A percentile compares a stretch with the other conserved stretches of the same genome.
Conservation (phyloP, 176 grass and related monocot species). For the Tuctoria greenei region DNA sequence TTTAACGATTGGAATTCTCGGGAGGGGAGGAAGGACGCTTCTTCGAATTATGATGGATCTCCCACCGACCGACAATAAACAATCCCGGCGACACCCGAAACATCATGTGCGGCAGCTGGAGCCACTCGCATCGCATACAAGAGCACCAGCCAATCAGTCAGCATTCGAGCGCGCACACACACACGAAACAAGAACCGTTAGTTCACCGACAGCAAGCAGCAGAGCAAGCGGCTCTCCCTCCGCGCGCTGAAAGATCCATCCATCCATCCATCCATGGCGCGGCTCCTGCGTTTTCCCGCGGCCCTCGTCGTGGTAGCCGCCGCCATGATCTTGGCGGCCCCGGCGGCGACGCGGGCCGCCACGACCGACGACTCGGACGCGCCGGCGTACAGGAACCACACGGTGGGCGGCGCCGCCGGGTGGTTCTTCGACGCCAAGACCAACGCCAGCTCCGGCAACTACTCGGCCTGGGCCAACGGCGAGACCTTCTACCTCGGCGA, state of each 20-base stretch:
- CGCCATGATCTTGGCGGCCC: background rate
- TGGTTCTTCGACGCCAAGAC: constrained; percentile 68
- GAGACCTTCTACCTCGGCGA: constrained; percentile 60
- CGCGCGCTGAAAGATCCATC: background rate
- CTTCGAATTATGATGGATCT: background rate
- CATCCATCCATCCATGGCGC: constrained; percentile 33
- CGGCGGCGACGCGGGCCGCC: constrained; percentile 5
- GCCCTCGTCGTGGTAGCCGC: background rate
- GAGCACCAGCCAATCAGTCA: background rate
- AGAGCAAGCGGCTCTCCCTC: background rate
- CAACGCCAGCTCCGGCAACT: constrained; percentile 60
- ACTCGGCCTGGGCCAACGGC: constrained; percentile 66
- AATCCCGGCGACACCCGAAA: background rate
- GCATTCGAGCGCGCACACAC: background rate
- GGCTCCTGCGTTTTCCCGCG: background rate
- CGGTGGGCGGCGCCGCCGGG: constrained; percentile 57
- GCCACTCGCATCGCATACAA: background rate
- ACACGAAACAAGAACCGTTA: background rate
- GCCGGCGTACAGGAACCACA: constrained; percentile 66
- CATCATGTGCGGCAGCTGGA: background rate
- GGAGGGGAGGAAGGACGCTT: background rate
- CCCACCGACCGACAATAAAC: background rate
- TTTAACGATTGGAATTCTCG: too few species aligned
- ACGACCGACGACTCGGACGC: background rate
- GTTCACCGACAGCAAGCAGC: background rate